Percentiles rank a stretch among this genome's conserved stretches.
phyloP scores from a whole-genome alignment of 2,329 filamentous ascomycete genomes.

The Paracoccidioides brasiliensis region DNA sequence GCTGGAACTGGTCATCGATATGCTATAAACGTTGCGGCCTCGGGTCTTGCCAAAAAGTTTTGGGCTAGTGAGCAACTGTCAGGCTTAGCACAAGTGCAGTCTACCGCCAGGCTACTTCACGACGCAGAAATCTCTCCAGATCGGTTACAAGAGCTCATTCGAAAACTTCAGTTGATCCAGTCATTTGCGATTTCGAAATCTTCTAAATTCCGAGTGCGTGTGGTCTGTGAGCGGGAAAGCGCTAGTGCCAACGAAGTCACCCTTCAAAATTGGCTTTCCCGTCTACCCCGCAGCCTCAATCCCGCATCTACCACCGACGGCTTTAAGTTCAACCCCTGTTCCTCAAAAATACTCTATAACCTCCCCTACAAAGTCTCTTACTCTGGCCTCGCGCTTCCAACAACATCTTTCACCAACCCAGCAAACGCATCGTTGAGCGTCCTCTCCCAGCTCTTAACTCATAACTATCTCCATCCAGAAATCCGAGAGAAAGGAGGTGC shows the following conservation, averaged over 20 bases:
- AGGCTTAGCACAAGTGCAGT: slow-evolving; percentile 79
- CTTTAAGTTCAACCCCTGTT: slow-evolving; percentile 23
- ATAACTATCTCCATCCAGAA: slow-evolving; percentile 93
- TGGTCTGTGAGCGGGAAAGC: slow-evolving; percentile 74
- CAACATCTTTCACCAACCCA: slow-evolving; percentile 65
- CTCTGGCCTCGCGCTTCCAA: slow-evolving; percentile 67
- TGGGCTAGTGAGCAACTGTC: slow-evolving; percentile 71
- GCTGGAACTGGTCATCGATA: slow-evolving; percentile 82
- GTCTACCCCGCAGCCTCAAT: slow-evolving; percentile 38
- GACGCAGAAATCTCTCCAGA: slow-evolving; percentile 59
- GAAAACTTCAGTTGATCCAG: slow-evolving; percentile 77
- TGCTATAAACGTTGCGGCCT: slow-evolving; percentile 71
- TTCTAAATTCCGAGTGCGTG: slow-evolving; percentile 59
- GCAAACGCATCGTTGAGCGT: slow-evolving; percentile 73
- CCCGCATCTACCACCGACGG: slow-evolving; percentile 17
- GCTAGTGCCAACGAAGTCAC: slow-evolving; percentile 55
- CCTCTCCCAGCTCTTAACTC: slow-evolving; percentile 80
- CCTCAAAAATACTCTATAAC: slow-evolving; percentile 71
- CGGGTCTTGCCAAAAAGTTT: slow-evolving; percentile 59
- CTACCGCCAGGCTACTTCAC: slow-evolving; percentile 57
- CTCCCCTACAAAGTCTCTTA: slow-evolving; percentile 97
- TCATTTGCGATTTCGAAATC: slow-evolving; percentile 56
- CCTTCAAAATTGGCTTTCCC: slow-evolving; percentile 56
- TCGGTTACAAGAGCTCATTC: slow-evolving; percentile 59
- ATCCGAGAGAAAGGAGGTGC: slow-evolving; percentile 96